These are phyloP conservation scores for Termitomyces sp. DNA, from an alignment of 768 basidiomycete genomes.

Conservation along the genomic window DNA sequence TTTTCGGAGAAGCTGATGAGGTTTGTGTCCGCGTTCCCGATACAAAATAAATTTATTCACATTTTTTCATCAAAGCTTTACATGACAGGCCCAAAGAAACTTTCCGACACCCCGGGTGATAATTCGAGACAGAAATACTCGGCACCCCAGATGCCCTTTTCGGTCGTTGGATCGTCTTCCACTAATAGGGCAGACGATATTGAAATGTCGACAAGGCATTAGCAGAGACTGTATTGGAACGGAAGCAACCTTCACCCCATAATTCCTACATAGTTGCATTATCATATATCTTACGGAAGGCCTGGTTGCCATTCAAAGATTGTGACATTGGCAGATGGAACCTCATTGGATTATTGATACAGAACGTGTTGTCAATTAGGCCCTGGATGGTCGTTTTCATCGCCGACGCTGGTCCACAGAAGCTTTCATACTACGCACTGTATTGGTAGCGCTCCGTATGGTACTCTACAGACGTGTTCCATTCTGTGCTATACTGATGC, in stretches of 20 bases:
- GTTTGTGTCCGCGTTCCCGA: slow-evolving; percentile 11
- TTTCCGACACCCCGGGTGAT: background rate
- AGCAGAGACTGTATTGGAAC: background rate
- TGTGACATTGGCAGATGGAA: background rate
- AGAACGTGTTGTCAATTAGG: background rate
- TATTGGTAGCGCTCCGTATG: background rate
- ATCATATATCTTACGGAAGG: no score
- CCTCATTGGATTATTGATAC: background rate
- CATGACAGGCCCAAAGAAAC: slow-evolving; percentile 12
- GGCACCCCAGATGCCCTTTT: slow-evolving; percentile 11
- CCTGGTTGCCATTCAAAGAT: background rate
- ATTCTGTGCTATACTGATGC: no score
- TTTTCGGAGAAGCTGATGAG: slow-evolving; percentile 39
- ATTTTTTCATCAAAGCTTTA: slow-evolving; percentile 11
- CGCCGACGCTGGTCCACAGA: no score
- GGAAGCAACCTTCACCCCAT: background rate
- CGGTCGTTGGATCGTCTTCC: slow-evolving; percentile 9
- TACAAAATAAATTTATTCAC: slow-evolving; percentile 1
- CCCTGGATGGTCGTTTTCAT: background rate
- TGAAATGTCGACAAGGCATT: slow-evolving; percentile 27
- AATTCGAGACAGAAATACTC: background rate
- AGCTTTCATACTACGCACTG: background rate
- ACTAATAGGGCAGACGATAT: slow-evolving; percentile 19
- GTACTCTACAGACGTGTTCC: background rate
- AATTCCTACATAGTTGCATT: background rate